Evolutionary conservation across 495 filamentous ascomycete species (phyloP), one percentile per base, ranked within the genome.

Genomic region (Staphylotrichum tortipilum): DNA sequence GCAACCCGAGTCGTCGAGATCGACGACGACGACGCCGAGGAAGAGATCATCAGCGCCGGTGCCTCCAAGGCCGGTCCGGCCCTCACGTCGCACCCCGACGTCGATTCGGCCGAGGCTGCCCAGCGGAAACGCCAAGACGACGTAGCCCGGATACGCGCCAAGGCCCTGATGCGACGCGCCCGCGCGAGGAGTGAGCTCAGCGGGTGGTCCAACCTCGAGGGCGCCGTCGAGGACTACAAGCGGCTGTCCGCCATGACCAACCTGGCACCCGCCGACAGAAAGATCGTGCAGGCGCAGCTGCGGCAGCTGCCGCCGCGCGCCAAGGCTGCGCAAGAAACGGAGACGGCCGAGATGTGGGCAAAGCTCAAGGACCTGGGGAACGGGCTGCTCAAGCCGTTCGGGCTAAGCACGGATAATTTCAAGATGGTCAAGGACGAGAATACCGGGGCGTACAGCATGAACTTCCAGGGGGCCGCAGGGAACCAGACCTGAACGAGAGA

Each of bases 351-450:
- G 66, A 95, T 96, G 86, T 89, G 95, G 86, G 86, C 82, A 21
- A 96, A 96, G 69, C 67, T 98, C 67, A 96, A 94, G 67, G 81
- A 86, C 75, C 73, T 98, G 47, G 91, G 91, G 2, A 94, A 98
- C 68, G 86, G 88, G 1, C 74, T 98, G 35, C 68, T 98, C 31
- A 94, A 85, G 60, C 91, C 91, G 1, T 98, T 96, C 70, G 91
- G 91, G 15, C 68, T 98, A 47, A 89, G 82, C 23, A 96, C 91
- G 12, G 83, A 94, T 15, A 91, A 88, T 61, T 98, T 98, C 68
- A 82, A 94, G 31, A 89, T 96, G 73, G 80, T 84, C 6, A 89
- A 94, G 65, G 89, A 95, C 57, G 85, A 88, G 55, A 84, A 82
- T 50, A 87, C 84, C 5, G 91, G 91, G 7, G 90, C 86, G 15